Conservation (phyloP, 2,329 filamentous ascomycete genomes). For the Myriosclerotinia duriaeana region DNA sequence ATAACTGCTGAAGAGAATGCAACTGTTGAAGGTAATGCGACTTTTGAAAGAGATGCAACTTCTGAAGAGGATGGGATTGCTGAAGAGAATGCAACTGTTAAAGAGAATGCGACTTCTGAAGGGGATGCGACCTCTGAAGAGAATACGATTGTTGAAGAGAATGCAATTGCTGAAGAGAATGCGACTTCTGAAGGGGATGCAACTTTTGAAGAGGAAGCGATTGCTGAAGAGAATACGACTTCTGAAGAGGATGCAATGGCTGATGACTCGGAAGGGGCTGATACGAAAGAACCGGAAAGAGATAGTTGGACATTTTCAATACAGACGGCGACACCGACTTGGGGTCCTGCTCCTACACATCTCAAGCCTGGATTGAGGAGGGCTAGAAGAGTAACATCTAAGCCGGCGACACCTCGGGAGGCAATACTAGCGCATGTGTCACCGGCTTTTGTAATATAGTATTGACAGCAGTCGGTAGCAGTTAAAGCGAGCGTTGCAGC, state of each 20-base stretch:
- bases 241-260: no score
- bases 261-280: neutral
- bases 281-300: neutral
- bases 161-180: neutral
- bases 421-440: constrained; percentile 12
- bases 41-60: no score
- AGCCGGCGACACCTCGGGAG: neutral
- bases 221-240: neutral
- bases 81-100: no score
- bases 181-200: no score
- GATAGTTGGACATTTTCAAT: neutral
- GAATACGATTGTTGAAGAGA: neutral
- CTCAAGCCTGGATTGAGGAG: constrained; percentile 9
- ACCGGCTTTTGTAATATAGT: neutral
- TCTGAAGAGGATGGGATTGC: no score
- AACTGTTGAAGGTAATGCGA: no score
- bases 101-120: no score
- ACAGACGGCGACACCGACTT: constrained; percentile 13
- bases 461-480: neutral
- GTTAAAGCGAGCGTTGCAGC: neutral
- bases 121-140: no score
- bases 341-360: neutral
- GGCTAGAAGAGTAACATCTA: neutral
- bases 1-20: no score
- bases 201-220: neutral